phyloP scores from a whole-genome alignment of 2,329 filamentous ascomycete genomes.

The Pyrenochaeta sp. region DNA sequence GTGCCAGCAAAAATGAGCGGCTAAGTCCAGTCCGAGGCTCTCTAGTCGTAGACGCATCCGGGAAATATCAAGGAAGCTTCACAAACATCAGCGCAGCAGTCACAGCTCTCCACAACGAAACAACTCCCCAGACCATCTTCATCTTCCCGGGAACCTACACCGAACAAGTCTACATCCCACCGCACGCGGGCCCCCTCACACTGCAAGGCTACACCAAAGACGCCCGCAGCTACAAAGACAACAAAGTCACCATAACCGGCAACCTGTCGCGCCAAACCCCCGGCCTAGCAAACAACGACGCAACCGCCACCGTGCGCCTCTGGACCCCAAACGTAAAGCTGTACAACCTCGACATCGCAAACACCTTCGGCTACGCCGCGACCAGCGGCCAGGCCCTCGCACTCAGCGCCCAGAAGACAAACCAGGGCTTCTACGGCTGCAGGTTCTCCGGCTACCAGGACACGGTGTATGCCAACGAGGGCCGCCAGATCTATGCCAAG shows the following conservation, averaged over 20 bases:
- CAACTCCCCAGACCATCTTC: conserved; percentile 56
- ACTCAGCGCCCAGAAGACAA: conserved; percentile 55
- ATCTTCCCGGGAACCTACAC: conserved; percentile 64
- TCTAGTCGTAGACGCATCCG: conserved; percentile 25
- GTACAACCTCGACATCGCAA: conserved; percentile 67
- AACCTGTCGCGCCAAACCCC: conserved; percentile 45
- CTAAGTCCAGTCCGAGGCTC: conserved; percentile 18
- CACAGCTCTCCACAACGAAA: conserved; percentile 15
- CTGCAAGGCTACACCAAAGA: conserved; percentile 66
- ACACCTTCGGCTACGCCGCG: conserved; percentile 38
- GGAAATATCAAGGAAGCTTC: conserved; percentile 19
- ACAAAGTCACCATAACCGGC: conserved; percentile 62
- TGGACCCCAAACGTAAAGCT: conserved; percentile 59
- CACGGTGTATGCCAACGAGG: conserved; percentile 51
- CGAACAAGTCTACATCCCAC: conserved; percentile 63
- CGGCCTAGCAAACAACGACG: conserved; percentile 55
- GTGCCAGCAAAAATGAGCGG: conserved; percentile 15
- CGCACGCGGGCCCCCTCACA: conserved; percentile 56
- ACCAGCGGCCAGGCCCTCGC: conserved; percentile 55
- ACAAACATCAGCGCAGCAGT: conserved; percentile 24
- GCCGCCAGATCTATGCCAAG: conserved; percentile 62
- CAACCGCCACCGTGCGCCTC: conserved; percentile 55
- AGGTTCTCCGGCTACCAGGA: conserved; percentile 63
- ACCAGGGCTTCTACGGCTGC: conserved; percentile 64
- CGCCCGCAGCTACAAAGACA: conserved; percentile 57